Percentiles rank a stretch among this genome's conserved stretches.
phyloP scores from a whole-genome alignment of 2,329 filamentous ascomycete species.

The Neophaeococcomyces aloes region DNA sequence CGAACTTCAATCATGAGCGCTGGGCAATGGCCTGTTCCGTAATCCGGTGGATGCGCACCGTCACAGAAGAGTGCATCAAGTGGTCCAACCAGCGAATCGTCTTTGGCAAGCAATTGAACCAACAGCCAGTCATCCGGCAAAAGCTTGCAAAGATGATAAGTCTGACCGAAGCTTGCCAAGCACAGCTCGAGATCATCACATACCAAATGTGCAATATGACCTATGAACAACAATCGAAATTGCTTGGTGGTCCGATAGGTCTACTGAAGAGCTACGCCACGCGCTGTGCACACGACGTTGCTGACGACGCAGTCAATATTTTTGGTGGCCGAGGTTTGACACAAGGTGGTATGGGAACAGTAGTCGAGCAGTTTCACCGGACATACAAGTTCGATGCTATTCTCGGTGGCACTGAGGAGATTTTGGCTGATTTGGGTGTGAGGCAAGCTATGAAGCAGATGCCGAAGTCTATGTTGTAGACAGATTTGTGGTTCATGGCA shows the following conservation, averaged over 20 bases:
- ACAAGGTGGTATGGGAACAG: slow-evolving; percentile 56
- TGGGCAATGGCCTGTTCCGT: slow-evolving; percentile 57
- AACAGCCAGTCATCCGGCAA: slow-evolving; percentile 64
- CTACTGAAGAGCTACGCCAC: slow-evolving; percentile 62
- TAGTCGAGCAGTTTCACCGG: slow-evolving; percentile 55
- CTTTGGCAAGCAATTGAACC: slow-evolving; percentile 58
- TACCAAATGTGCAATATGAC: slow-evolving; percentile 46
- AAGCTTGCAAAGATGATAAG: slow-evolving; percentile 59
- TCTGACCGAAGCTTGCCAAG: slow-evolving; percentile 57
- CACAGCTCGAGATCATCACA: slow-evolving; percentile 45
- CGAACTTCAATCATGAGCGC: slow-evolving; percentile 72
- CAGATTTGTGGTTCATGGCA: too few relatives aligned
- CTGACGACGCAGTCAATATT: slow-evolving; percentile 56
- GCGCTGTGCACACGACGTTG: slow-evolving; percentile 61
- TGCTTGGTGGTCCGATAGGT: slow-evolving; percentile 62
- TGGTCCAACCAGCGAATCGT: slow-evolving; percentile 75
- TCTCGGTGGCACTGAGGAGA: slow-evolving; percentile 61
- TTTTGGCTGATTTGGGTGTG: slow-evolving; percentile 59
- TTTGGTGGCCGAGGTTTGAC: slow-evolving; percentile 69
- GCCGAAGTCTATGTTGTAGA: slow-evolving; percentile 70
- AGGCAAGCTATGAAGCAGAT: slow-evolving; percentile 70
- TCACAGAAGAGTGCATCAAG: slow-evolving; percentile 54
- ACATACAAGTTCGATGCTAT: slow-evolving; percentile 54
- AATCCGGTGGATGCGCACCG: slow-evolving; percentile 50
- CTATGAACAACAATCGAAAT: slow-evolving; percentile 29